A percentile compares a stretch with the other conserved stretches of the same genome.
Evolutionary conservation across 495 filamentous ascomycete genomes (phyloP).

Genomic region (Tetracladium setigerum): DNA sequence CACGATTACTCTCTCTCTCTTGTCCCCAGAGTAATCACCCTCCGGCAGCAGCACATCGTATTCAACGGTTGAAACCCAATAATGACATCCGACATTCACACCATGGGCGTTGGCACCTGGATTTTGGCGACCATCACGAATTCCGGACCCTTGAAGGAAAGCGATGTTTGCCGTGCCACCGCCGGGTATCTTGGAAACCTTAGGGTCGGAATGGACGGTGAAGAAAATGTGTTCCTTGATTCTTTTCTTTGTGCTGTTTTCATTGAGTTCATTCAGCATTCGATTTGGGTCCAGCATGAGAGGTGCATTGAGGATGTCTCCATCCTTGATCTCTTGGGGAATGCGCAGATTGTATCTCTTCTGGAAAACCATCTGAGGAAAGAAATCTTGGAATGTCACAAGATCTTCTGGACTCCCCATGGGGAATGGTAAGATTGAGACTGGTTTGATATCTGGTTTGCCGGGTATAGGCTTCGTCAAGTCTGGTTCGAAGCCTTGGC

Average conservation of each 20-base stretch:
- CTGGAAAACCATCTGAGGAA: constrained; percentile 4
- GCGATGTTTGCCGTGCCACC: constrained; percentile 7
- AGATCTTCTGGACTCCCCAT: constrained; percentile 1
- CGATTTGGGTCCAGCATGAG: constrained; percentile 7
- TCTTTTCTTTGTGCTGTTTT: constrained; percentile 6
- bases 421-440: constrained; percentile 7
- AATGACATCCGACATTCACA: constrained; percentile 4
- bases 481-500: constrained; percentile 9
- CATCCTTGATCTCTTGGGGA: constrained; percentile 6
- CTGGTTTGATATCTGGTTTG: constrained; percentile 9
- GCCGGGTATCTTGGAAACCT: background rate
- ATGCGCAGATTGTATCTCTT: constrained; percentile 5
- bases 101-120: constrained; percentile 1
- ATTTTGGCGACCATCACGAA: background rate
- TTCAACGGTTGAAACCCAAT: constrained; percentile 8
- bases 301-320: constrained; percentile 3
- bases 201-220: constrained; percentile 4
- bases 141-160: background rate
- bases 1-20: background rate
- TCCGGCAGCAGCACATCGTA: constrained; percentile 6
- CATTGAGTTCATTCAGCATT: constrained; percentile 4
- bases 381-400: constrained; percentile 1
- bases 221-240: constrained; percentile 7
- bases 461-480: constrained; percentile 4
- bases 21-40: constrained; percentile 7